Evolutionary conservation across 176 grass and related monocot genomes (phyloP).

Genomic region (Triticum monococcum): DNA sequence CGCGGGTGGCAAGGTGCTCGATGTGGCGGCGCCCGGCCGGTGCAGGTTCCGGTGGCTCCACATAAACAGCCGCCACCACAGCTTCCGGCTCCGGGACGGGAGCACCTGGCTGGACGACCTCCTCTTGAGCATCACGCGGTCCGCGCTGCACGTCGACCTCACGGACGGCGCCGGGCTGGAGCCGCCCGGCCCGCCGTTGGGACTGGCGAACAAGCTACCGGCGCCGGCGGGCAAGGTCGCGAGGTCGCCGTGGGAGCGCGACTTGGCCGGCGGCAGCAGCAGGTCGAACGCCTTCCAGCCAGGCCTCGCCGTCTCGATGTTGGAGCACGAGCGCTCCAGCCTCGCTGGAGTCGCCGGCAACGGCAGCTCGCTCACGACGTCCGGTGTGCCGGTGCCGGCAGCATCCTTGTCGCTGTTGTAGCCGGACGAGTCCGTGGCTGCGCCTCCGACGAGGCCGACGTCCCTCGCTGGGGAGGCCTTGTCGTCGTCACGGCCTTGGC

Average conservation of each 20-base stretch:
- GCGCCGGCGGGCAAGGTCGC: not conserved
- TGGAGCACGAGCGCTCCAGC: slow-evolving; percentile 85
- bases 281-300: not conserved
- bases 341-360: slow-evolving; percentile 31
- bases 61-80: slow-evolving; percentile 78
- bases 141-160: slow-evolving; percentile 59
- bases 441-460: not conserved
- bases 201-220: not conserved
- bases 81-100: slow-evolving; percentile 77
- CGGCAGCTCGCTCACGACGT: slow-evolving; percentile 27
- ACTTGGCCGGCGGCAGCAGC: slow-evolving; percentile 45
- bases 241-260: slow-evolving; percentile 59
- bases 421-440: not conserved
- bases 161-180: slow-evolving; percentile 63
- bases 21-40: not conserved
- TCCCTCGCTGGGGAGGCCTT: not conserved
- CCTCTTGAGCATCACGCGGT: slow-evolving; percentile 74
- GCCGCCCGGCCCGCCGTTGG: slow-evolving; percentile 19
- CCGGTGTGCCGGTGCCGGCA: slow-evolving; percentile 8
- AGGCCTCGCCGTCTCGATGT: slow-evolving; percentile 79
- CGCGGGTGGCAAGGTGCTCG: not conserved
- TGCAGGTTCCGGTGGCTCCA: slow-evolving; percentile 84
- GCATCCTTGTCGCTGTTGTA: slow-evolving; percentile 15
- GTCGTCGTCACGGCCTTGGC: slow-evolving; percentile 33
- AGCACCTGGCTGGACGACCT: slow-evolving; percentile 80